Evolutionary conservation across 768 basidiomycete genomes (phyloP).

Genomic region (Agaricus subrufescens): DNA sequence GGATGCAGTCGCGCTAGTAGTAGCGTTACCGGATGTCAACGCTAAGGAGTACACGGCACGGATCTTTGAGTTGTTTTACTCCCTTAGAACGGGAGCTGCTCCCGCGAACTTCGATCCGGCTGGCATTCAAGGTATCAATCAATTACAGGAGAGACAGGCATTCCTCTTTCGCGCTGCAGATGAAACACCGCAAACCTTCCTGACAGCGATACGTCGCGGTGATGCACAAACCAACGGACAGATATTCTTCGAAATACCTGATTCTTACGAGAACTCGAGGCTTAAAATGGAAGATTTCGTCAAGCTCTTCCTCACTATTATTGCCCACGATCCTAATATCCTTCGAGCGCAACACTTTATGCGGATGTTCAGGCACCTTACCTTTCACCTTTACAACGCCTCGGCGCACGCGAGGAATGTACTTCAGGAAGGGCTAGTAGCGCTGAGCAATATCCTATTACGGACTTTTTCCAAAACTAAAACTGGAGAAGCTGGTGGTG

Average conservation of each 20-base stretch:
- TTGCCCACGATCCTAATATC: conserved; percentile 68
- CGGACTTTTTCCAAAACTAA: conserved; percentile 44
- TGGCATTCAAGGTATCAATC: conserved; percentile 63
- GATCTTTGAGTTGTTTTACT: conserved; percentile 54
- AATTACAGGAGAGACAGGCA: conserved; percentile 64
- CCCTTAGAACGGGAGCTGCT: conserved; percentile 42
- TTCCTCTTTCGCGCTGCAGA: conserved; percentile 65
- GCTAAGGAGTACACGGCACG: conserved; percentile 48
- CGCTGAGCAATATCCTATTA: conserved; percentile 51
- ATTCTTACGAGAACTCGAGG: conserved; percentile 53
- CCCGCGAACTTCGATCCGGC: conserved; percentile 49
- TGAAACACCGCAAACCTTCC: conserved; percentile 67
- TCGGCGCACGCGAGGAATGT: conserved; percentile 50
- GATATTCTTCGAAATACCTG: conserved; percentile 44
- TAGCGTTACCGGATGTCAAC: conserved; percentile 45
- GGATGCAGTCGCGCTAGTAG: conserved; percentile 53
- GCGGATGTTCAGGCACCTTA: conserved; percentile 50
- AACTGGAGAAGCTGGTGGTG: conserved; percentile 27
- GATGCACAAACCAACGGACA: conserved; percentile 36
- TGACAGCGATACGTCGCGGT: conserved; percentile 46
- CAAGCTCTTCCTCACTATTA: conserved; percentile 71
- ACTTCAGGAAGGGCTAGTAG: conserved; percentile 65
- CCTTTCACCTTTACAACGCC: conserved; percentile 52
- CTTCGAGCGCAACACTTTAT: conserved; percentile 69
- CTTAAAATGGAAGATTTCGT: conserved; percentile 64